Evolutionary conservation across 2,329 filamentous ascomycete genomes (phyloP), one percentile per base, ranked within the genome.

Genomic region (Phoma sp.): DNA sequence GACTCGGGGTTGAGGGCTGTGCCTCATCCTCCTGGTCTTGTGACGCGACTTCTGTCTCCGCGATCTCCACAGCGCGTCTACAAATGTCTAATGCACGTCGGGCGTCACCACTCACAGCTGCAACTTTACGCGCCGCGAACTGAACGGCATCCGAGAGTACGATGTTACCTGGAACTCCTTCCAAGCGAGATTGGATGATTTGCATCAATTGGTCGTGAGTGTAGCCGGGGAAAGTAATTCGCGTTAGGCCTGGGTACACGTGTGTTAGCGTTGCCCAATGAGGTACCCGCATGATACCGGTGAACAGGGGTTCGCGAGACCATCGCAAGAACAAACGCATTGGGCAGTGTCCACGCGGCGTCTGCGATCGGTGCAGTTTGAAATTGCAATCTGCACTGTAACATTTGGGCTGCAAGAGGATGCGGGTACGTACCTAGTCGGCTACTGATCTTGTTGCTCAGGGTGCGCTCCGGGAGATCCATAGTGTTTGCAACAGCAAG

Each of bases 361-460:
- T 55, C 40, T 50, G 47, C 47, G 50, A 62, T 60, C 59, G 53
- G 56, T 39, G 52, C 38, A 57, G 53, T 58, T 59, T 60, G 34
- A 15, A 45, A 48, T 40, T 28, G 30, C 34, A 40, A 36, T 36
- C 40, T 54, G 45, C 45, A 30, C 51, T 39, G 51, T 39, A 48
- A 49, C 39, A 49, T 40, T 40, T 42, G 40, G 45, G 40, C 51
- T 29, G 39, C 34, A 42, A 32, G 48, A 28, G 33, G 45, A 36
- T 49, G 30, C 15, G 21, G 36, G 57, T 49, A 72, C 73, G 61
- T 71, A 76, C 74, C 74, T 68, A 76, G 61, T 56, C 95, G 87
- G 74, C 92, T 96, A 72, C 92, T 96, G 74, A 99, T 99, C 76
- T 99, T 99, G 80, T 99, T 99, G 77, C 92, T 96, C 30, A 99